These are phyloP conservation scores for Aspergillus flavus DNA, from an alignment of 2,329 filamentous ascomycete genomes.

Conservation along the genomic window DNA sequence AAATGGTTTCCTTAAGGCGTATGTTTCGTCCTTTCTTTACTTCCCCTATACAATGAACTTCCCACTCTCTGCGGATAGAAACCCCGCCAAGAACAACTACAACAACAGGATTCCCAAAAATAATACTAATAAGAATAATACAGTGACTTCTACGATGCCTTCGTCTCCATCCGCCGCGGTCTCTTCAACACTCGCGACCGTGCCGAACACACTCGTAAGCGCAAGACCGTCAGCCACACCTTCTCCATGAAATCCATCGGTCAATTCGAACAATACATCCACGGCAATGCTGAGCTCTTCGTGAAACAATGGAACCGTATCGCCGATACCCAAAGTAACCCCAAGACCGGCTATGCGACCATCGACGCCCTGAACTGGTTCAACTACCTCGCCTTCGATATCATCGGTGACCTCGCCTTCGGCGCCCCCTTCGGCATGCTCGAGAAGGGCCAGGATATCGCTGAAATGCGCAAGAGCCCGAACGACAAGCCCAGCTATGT, in stretches of 20 bases:
- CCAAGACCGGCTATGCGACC: conserved; percentile 59
- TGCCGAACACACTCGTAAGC: conserved; percentile 80
- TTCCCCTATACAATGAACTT: no score
- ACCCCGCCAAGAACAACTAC: background rate
- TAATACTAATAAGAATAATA: background rate
- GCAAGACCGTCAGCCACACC: conserved; percentile 84
- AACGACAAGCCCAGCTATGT: conserved; percentile 67
- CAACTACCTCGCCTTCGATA: conserved; percentile 66
- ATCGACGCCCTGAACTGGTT: conserved; percentile 81
- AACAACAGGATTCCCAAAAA: no score
- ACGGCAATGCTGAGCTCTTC: conserved; percentile 74
- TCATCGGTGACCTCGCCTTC: conserved; percentile 67
- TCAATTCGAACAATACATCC: conserved; percentile 89
- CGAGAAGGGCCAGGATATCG: conserved; percentile 71
- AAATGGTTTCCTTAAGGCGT: conserved; percentile 74
- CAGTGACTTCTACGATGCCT: conserved; percentile 87
- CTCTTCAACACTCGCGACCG: conserved; percentile 89
- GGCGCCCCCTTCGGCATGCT: conserved; percentile 85
- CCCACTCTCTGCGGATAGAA: background rate
- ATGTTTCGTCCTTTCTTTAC: conserved; percentile 30
- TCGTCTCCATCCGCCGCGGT: conserved; percentile 81
- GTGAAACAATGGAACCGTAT: conserved; percentile 72
- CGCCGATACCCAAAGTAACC: conserved; percentile 49
- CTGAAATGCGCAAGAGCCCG: conserved; percentile 68
- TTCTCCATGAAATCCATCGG: conserved; percentile 80